These are phyloP conservation scores for Bipolaris victoriae DNA, from an alignment of 2,329 filamentous ascomycete species.

Conservation along the genomic window DNA sequence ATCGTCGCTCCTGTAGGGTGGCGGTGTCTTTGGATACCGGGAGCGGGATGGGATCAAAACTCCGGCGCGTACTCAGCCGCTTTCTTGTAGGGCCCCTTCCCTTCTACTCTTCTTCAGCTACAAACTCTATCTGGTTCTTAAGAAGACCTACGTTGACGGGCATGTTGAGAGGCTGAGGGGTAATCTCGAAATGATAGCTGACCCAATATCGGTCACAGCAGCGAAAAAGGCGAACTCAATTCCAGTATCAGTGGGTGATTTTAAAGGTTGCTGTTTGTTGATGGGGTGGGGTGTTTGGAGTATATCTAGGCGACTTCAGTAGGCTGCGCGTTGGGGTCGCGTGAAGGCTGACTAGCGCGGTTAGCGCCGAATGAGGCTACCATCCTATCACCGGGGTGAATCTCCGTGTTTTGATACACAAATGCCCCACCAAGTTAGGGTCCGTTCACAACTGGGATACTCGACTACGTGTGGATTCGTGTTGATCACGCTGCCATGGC, in stretches of 20 bases:
- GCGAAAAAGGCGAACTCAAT: neutral
- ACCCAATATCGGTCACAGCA: no score
- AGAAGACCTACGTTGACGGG: slow-evolving; percentile 10
- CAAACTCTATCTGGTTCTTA: neutral
- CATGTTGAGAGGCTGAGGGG: neutral
- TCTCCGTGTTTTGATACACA: slow-evolving; percentile 8
- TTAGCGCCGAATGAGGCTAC: slow-evolving; percentile 14
- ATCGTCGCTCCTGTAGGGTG: slow-evolving; percentile 8
- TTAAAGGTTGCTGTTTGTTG: slow-evolving; percentile 8
- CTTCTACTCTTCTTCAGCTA: slow-evolving; percentile 1
- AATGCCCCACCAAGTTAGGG: slow-evolving; percentile 4
- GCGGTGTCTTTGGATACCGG: neutral
- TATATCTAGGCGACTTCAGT: slow-evolving; percentile 11
- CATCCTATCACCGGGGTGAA: slow-evolving; percentile 14
- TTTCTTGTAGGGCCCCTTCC: slow-evolving; percentile 7
- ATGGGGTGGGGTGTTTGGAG: slow-evolving; percentile 4
- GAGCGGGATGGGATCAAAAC: slow-evolving; percentile 5
- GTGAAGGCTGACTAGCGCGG: slow-evolving; percentile 17
- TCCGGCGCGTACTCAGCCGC: slow-evolving; percentile 4
- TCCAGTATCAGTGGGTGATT: neutral
- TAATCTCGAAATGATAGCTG: neutral
- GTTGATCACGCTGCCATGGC: slow-evolving; percentile 2
- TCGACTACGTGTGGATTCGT: neutral
- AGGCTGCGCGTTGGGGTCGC: slow-evolving; percentile 18
- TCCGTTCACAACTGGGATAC: neutral